phyloP scores from a whole-genome alignment of 768 basidiomycete species.

The Boletus rubroflammeus region DNA sequence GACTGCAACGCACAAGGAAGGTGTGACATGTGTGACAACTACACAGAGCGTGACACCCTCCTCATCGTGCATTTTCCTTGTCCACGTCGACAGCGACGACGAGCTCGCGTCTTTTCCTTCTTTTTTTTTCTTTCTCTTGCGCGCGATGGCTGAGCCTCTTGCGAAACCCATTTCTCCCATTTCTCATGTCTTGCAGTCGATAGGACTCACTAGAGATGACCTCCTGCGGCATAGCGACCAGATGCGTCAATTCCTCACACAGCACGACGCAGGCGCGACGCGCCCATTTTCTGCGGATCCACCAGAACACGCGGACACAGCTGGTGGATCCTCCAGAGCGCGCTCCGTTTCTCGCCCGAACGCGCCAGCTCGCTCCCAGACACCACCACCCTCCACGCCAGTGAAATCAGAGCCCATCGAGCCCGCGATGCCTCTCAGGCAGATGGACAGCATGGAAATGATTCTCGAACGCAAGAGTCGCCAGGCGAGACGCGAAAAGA shows the following conservation, averaged over 20 bases:
- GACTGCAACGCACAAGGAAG: constrained; percentile 10
- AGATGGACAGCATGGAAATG: constrained; percentile 72
- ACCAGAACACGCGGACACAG: constrained; percentile 37
- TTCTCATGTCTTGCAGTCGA: constrained; percentile 62
- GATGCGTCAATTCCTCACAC: constrained; percentile 75
- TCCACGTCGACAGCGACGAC: constrained; percentile 23
- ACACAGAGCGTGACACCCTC: constrained; percentile 17
- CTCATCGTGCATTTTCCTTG: constrained; percentile 9
- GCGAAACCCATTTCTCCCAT: constrained; percentile 56
- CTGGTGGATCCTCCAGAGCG: constrained; percentile 39
- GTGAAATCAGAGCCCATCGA: constrained; percentile 63
- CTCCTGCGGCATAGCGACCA: constrained; percentile 66
- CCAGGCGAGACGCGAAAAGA: constrained; percentile 50
- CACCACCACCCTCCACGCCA: constrained; percentile 52
- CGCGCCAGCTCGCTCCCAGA: constrained; percentile 35
- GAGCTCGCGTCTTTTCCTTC: constrained; percentile 3
- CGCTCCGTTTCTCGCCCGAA: constrained; percentile 48
- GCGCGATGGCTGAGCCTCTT: constrained; percentile 20
- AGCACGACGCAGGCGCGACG: constrained; percentile 45
- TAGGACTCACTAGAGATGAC: constrained; percentile 78
- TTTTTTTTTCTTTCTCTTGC: background rate
- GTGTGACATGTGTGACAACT: constrained; percentile 25
- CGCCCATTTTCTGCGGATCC: constrained; percentile 38
- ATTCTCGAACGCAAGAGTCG: constrained; percentile 69
- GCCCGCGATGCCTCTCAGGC: constrained; percentile 45